phyloP scores from a whole-genome alignment of 2,329 filamentous ascomycete species.

The Pyrenophora seminiperda region DNA sequence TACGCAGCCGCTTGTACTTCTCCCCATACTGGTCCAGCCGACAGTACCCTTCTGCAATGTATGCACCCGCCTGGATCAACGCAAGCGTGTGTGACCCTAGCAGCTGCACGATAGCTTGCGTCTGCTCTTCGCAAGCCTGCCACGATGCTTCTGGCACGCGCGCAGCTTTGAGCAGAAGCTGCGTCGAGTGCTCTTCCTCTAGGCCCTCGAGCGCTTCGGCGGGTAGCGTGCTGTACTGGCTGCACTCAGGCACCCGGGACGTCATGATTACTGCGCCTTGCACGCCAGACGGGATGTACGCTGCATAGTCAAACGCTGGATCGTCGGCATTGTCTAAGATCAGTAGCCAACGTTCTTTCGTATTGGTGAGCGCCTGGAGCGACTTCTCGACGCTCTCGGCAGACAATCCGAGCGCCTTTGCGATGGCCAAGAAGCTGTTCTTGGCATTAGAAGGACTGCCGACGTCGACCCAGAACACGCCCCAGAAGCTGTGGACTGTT shows the following conservation, averaged over 20 bases:
- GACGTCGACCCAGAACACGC: slow-evolving; percentile 42
- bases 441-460: slow-evolving; percentile 26
- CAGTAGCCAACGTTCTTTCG: background rate
- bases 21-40: slow-evolving; percentile 29
- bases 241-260: slow-evolving; percentile 22
- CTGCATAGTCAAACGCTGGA: background rate
- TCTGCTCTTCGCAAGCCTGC: slow-evolving; percentile 2
- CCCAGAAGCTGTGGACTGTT: slow-evolving; percentile 35
- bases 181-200: slow-evolving; percentile 11
- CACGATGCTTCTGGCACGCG: slow-evolving; percentile 6
- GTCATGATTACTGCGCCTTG: slow-evolving; percentile 26
- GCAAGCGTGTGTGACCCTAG: slow-evolving; percentile 32
- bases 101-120: slow-evolving; percentile 15
- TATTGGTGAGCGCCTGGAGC: background rate
- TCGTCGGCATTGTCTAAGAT: background rate
- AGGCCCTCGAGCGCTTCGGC: slow-evolving; percentile 20
- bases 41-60: slow-evolving; percentile 31
- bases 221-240: slow-evolving; percentile 11
- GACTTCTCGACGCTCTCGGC: background rate
- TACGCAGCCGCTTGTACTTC: slow-evolving; percentile 26
- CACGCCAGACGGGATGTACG: slow-evolving; percentile 24
- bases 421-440: slow-evolving; percentile 29
- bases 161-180: slow-evolving; percentile 24
- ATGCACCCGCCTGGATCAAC: slow-evolving; percentile 37
- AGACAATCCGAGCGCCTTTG: slow-evolving; percentile 5